Conservation (phyloP, 371 early-diverging fungal genomes). For the Mucor plumbeus region DNA sequence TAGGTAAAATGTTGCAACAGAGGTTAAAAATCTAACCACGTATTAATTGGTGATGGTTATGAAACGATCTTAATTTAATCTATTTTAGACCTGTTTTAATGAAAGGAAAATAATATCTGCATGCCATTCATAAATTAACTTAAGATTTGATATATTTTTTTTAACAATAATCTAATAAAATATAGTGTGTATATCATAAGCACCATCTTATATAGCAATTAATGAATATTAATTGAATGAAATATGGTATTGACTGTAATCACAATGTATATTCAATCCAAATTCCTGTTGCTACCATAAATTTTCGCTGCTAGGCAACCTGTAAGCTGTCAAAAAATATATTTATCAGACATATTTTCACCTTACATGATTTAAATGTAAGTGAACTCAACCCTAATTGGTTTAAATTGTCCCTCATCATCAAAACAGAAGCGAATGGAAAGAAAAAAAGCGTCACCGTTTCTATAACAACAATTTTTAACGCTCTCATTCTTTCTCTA, state of each 20-base stretch:
- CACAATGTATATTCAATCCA: too few relatives aligned
- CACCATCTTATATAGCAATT: too few relatives aligned
- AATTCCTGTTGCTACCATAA: too few relatives aligned
- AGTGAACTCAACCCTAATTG: neutral
- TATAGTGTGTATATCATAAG: too few relatives aligned
- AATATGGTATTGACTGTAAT: too few relatives aligned
- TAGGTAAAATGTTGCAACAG: neutral
- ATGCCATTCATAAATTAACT: neutral
- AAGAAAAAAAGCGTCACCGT: constrained; percentile 7
- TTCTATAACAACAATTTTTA: neutral
- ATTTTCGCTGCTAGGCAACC: neutral
- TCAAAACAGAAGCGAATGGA: constrained; percentile 8
- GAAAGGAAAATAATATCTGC: neutral
- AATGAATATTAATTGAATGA: too few relatives aligned
- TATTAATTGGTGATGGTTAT: neutral
- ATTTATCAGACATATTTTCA: neutral
- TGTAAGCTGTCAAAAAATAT: neutral
- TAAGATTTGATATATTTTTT: neutral
- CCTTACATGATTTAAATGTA: neutral
- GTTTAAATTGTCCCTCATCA: neutral
- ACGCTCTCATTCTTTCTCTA: constrained; percentile 1
- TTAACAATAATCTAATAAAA: too few relatives aligned
- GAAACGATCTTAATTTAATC: neutral
- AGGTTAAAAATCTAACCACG: neutral
- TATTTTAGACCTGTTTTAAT: neutral